Evolutionary conservation across 768 basidiomycete species (phyloP), one percentile per base, ranked within the genome.

Genomic region (Amanita pallidorosea): DNA sequence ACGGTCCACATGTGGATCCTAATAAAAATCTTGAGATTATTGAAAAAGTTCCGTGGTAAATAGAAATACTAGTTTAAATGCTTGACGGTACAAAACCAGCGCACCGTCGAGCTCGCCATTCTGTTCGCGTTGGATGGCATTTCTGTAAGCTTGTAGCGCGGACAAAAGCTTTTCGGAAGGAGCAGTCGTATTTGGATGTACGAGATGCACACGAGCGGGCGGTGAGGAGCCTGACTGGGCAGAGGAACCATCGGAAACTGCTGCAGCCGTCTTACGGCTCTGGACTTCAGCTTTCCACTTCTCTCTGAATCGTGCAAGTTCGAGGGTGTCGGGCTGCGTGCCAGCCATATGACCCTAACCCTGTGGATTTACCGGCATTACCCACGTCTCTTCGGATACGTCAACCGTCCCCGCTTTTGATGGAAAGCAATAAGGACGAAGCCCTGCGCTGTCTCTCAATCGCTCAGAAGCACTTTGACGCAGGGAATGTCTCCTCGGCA

Each of bases 351-450:
- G 45, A 51, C 50, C 50, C 50, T 51, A 51, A 51, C 23, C 27
- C 40, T 41, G 42, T 29, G 31, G 29, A 35, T 56, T 18, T 41
- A 47, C 45, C 38, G 46, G 33, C 38, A 33, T 47, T 54, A 52
- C 56, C 56, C 59, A 44, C 50, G 42, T 45, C 43, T 45, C 15
- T 45, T 31, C 9, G 6, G 13, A 29, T 13, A 41, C 20, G 8
- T 33, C 15, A 23, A 33, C 33, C 33, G 13, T 5, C 12, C 31
- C 33, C 33, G 33, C 31, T 11, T 34, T 44, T 45, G 35, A 87
- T 88, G 86, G 86, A 88, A 65, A 83, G 84, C 66, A 95, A 95
- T 73, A 88, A 80, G 58, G 91, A 95, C 62, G 91, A 95, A 67
- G 91, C 91, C 33, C 64, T 85, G 52, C 81, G 85, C 58, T 90